Base-by-base conservation (phyloP, 805 yeast species). In the Barnettozyma vustinii region DNA sequence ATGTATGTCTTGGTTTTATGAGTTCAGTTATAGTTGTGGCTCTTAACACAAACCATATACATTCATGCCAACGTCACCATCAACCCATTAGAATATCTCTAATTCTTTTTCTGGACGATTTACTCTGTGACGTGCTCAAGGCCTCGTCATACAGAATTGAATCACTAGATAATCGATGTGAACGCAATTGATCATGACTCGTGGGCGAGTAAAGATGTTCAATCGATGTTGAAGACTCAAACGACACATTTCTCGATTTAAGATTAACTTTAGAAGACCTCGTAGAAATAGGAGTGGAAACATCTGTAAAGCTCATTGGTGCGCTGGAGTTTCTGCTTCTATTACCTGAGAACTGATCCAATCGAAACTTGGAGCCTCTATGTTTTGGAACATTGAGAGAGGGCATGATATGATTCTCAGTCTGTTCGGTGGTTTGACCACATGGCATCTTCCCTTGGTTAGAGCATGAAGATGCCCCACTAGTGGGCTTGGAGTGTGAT, bases 211-310 rank as follows among this genome's bases (percentile, higher is more conserved):
- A 32, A 13, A 45, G 41, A 5, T 36, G 30, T 26, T 41, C 45
- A 10, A 18, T 26, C 26, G 39, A 35, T 9, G 15, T 35, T 9
- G 27, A 18, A 5, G 48, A 44, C 26, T 48, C 51, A 15, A 12
- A 19, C 19, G 51, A 48, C 13, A 26, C 40, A 44, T 48, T 40
- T 27, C 51, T 44, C 5, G 50, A 47, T 19, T n/a, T 32, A 12
- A 43, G 25, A n/a, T 23, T 42, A 2, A 10, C 30, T 16, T 32
- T 47, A 7, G 42, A 15, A 15, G 40, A 25, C n/a, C 40, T 37
- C 25, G 39, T 20, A n/a, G 12, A 16, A n/a, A 6, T 20, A 13
- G 36, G 10, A 30, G 19, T 23, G 6, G 19, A 10, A 13, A 15
- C 18, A 15, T 25, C 41, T 9, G 12, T 36, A 36, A 16, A 12